Conservation (phyloP, 1,139 yeast genomes). For the Hansenula sp. region DNA sequence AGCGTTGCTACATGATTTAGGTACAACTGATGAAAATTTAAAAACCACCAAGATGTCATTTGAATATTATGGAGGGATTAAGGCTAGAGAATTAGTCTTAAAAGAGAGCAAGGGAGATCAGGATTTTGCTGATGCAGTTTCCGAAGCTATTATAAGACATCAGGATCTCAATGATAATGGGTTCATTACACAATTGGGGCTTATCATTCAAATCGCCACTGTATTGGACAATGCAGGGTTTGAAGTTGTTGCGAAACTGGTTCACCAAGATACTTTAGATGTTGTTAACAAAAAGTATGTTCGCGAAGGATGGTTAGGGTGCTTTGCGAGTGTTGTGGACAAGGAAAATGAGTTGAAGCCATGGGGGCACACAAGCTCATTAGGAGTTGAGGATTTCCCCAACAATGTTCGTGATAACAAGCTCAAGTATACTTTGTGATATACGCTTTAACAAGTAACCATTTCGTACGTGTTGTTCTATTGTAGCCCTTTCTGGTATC, state of each 20-base stretch:
- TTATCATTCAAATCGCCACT: slow-evolving; percentile 4
- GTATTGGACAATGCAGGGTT: slow-evolving; percentile 4
- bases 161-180: slow-evolving; percentile 5
- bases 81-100: slow-evolving; percentile 1
- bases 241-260: slow-evolving; percentile 1
- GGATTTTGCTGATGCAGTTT: slow-evolving; percentile 5
- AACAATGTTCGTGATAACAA: neutral
- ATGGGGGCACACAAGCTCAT: slow-evolving; percentile 5
- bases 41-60: slow-evolving; percentile 4
- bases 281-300: slow-evolving; percentile 1
- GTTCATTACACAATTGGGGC: slow-evolving; percentile 5
- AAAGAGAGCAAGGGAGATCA: neutral
- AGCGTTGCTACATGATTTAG: slow-evolving; percentile 4
- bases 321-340: slow-evolving; percentile 3
- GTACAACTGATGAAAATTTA: slow-evolving; percentile 2
- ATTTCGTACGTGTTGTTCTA: no score
- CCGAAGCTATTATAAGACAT: slow-evolving; percentile 7
- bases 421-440: neutral
- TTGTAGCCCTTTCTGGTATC: no score
- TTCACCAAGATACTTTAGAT: slow-evolving; percentile 5
- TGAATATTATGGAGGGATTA: slow-evolving; percentile 4
- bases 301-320: slow-evolving; percentile 4
- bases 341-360: slow-evolving; percentile 3
- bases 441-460: no score
- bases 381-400: slow-evolving; percentile 3